These are phyloP conservation scores for Eucalyptus marginata DNA, from an alignment of 345 rosid species.

Conservation along the genomic window DNA sequence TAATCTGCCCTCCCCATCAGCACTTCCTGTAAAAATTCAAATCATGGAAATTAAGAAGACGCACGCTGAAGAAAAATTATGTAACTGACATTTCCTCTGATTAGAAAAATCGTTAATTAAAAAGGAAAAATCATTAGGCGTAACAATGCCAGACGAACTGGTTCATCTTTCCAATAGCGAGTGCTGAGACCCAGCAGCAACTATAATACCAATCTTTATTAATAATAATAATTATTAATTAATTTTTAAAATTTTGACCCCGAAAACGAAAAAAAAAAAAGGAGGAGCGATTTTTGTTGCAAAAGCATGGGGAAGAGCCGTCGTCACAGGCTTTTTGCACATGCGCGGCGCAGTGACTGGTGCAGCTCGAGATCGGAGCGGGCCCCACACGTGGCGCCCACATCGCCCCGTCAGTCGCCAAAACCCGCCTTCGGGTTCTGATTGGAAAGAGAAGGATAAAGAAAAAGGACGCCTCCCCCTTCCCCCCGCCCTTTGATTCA, in stretches of 20 bases:
- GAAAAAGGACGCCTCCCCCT: neutral
- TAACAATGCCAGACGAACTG: neutral
- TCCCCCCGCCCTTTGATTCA: neutral
- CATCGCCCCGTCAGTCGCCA: neutral
- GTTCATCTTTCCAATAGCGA: neutral
- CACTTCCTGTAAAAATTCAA: conserved; percentile 49
- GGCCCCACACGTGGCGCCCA: neutral
- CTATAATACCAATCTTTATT: too few species aligned
- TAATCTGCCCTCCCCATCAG: conserved; percentile 88
- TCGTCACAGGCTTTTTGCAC: conserved; percentile 39
- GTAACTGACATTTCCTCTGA: too few species aligned
- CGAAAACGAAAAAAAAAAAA: neutral
- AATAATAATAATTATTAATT: too few species aligned
- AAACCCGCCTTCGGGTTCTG: neutral
- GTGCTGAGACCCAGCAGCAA: neutral
- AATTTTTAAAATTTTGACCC: neutral
- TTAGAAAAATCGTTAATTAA: neutral
- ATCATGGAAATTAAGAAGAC: neutral
- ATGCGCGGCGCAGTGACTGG: conserved; percentile 20
- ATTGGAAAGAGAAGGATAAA: neutral
- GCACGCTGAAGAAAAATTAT: neutral
- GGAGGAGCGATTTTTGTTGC: neutral
- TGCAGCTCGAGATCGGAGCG: neutral
- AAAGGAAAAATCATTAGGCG: neutral
- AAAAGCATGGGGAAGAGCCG: conserved; percentile 20